phyloP scores from a whole-genome alignment of 768 basidiomycete genomes.

The Rhizopogon vulgaris region DNA sequence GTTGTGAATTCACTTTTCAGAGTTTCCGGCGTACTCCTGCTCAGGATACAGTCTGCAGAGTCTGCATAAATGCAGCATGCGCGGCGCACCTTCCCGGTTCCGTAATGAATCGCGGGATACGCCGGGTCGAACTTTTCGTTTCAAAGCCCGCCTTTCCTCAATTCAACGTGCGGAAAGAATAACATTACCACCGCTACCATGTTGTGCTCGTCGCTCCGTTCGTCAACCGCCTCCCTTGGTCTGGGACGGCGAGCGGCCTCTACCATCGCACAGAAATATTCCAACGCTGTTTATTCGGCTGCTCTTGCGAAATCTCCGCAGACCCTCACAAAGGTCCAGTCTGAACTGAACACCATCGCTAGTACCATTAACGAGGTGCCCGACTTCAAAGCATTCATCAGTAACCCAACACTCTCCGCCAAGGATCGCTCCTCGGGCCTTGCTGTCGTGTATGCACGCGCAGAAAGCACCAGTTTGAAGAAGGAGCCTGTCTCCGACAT shows the following conservation, averaged over 20 bases:
- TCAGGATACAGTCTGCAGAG: no score
- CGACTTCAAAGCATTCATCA: slow-evolving; percentile 65
- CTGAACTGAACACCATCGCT: slow-evolving; percentile 71
- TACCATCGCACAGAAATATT: slow-evolving; percentile 76
- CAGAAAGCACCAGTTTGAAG: slow-evolving; percentile 49
- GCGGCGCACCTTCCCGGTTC: no score
- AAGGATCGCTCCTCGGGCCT: slow-evolving; percentile 72
- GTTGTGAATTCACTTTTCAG: background rate
- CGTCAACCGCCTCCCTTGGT: slow-evolving; percentile 37
- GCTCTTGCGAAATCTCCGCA: slow-evolving; percentile 80
- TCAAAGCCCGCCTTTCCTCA: slow-evolving; percentile 1
- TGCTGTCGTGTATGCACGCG: slow-evolving; percentile 55
- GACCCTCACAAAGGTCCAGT: slow-evolving; percentile 78
- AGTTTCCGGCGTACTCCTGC: background rate
- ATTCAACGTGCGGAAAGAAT: background rate
- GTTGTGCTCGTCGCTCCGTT: slow-evolving; percentile 51
- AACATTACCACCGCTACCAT: slow-evolving; percentile 32
- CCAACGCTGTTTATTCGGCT: slow-evolving; percentile 75
- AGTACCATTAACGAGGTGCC: slow-evolving; percentile 61
- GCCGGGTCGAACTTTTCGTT: slow-evolving; percentile 2
- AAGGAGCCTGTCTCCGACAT: slow-evolving; percentile 78
- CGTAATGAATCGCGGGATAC: background rate
- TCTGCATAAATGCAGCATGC: no score
- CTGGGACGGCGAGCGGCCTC: slow-evolving; percentile 70
- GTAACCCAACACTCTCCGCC: slow-evolving; percentile 86